Conservation (phyloP, 108 stramenopile genomes). For the Nitzschia sp. region DNA sequence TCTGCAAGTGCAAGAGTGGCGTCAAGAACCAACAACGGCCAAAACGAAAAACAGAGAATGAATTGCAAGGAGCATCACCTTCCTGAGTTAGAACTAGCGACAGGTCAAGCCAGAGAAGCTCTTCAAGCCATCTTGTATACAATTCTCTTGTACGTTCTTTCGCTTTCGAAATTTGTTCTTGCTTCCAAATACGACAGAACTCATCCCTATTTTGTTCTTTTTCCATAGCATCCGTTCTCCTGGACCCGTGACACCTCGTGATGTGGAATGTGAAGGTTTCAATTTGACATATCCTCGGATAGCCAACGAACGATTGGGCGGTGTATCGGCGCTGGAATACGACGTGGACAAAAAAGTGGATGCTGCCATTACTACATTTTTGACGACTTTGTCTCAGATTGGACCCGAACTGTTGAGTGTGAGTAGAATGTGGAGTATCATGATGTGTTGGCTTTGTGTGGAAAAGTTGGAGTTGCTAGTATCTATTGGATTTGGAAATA, state of each 20-base stretch:
- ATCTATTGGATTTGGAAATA: not conserved
- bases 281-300: slow-evolving; percentile 78
- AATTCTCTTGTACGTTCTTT: slow-evolving; percentile 67
- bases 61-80: slow-evolving; percentile 82
- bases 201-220: not conserved
- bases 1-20: not conserved
- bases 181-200: not conserved
- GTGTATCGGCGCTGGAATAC: slow-evolving; percentile 35
- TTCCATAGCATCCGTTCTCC: slow-evolving; percentile 68
- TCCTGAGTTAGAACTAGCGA: slow-evolving; percentile 82
- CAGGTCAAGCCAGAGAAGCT: slow-evolving; percentile 78
- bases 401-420: slow-evolving; percentile 78
- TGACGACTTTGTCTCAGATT: slow-evolving; percentile 68
- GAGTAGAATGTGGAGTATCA: not conserved
- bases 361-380: slow-evolving; percentile 74
- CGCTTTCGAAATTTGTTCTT: not conserved
- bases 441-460: not conserved
- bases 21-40: slow-evolving; percentile 2
- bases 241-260: slow-evolving; percentile 72
- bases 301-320: slow-evolving; percentile 41
- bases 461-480: no score
- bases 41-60: slow-evolving; percentile 36
- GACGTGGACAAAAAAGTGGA: slow-evolving; percentile 78
- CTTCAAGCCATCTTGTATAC: slow-evolving; percentile 84
- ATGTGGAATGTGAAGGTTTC: slow-evolving; percentile 83